A percentile compares a stretch with the other conserved stretches of the same genome.
Conservation (phyloP, 2,329 filamentous ascomycete genomes). For the Tolypocladium guangdongense region DNA sequence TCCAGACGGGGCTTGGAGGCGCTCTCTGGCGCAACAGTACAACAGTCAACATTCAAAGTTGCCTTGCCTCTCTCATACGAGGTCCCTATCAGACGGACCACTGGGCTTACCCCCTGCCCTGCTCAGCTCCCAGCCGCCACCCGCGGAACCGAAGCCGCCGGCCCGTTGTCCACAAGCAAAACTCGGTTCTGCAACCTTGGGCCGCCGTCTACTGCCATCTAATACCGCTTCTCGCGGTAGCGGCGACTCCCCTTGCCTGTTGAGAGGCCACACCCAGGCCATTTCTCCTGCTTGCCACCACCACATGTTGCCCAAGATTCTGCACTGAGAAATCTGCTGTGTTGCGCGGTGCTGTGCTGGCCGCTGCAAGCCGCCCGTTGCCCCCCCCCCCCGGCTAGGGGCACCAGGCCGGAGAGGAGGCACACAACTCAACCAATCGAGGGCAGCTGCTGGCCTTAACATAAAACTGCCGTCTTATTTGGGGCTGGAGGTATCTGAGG, state of each 20-base stretch:
- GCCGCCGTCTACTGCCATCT: constrained; percentile 1
- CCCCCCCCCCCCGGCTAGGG: too few species aligned
- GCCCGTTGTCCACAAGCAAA: constrained; percentile 1
- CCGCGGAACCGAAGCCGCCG: constrained; percentile 3
- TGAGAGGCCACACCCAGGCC: neutral
- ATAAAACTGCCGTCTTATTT: constrained; percentile 1
- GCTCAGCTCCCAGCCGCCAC: neutral
- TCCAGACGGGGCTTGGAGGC: neutral
- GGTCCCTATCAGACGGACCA: neutral
- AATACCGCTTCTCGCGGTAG: neutral
- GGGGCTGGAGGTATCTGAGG: neutral
- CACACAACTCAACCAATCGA: constrained; percentile 1
- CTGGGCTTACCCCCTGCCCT: neutral
- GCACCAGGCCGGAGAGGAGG: neutral
- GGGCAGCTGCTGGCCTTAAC: neutral
- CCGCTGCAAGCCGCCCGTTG: neutral
- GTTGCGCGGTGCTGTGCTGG: neutral
- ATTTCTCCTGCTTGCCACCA: constrained; percentile 1
- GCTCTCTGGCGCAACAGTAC: neutral
- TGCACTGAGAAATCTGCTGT: neutral
- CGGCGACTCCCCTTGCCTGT: constrained; percentile 1
- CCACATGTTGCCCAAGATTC: constrained; percentile 1
- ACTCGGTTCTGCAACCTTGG: constrained; percentile 1
- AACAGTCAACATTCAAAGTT: neutral
- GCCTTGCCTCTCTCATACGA: neutral